Base-by-base conservation (phyloP, 2,329 filamentous ascomycete genomes). In the Coniochaeta sp. region DNA sequence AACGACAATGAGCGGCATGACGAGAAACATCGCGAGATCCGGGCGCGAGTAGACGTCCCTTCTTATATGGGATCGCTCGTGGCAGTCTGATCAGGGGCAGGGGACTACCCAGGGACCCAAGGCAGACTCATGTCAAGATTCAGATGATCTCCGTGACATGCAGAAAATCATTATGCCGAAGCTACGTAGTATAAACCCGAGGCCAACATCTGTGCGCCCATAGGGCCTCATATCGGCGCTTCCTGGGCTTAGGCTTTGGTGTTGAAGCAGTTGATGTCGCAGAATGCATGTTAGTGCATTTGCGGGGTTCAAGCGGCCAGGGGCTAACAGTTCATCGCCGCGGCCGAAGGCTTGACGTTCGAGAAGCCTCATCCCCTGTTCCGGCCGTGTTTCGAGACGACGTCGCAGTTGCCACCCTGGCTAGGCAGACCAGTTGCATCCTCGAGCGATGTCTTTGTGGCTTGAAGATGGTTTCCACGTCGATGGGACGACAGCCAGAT, bases 221-320 rank as follows among this genome's bases (percentile, higher is more conserved):
- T 34, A 12, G 30, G 54, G 54, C 54, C 54, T 38, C 22, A n/a
- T 36, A 28, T 32, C 54, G 54, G 54, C 54, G 54, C 54, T 24
- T 56, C 54, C 34, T 56, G 30, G 28, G n/a, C n/a, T n/a, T n/a
- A 26, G 34, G 2, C n/a, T 3, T 56, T 12, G 19, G 14, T 36
- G 54, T 26, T 56, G 54, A 56, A 10, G 54, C 54, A 56, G 17
- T 56, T 38, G 54, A 34, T 26, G 54, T 56, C 54, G 54, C 54
- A 56, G 54, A 26, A 28, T 52, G 10, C 28, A 12, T 56, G 30
- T 56, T 56, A 56, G 54, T 38, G 54, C 6, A 8, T 30, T 52
- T 52, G 47, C 47, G 12, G 44, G 22, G 26, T 30, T 3, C 16
- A 16, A 8, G 24, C 47, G 47, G 10, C 7, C 1, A 16, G 5